phyloP scores from a whole-genome alignment of 139 green algal species.

The Chlamydomonas eustigma region DNA sequence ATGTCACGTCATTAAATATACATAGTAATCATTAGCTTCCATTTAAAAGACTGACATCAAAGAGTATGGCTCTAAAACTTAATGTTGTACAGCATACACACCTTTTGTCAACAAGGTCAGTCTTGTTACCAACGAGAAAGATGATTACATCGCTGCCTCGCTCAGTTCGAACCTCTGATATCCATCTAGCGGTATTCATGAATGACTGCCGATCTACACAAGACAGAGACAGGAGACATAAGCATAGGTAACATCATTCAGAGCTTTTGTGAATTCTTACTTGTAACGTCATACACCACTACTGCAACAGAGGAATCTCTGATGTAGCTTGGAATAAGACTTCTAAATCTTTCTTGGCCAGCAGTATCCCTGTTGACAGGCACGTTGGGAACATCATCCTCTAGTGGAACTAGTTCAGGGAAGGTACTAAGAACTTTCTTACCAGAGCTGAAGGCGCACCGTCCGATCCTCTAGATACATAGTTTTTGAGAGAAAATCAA shows the following conservation, averaged over 20 bases:
- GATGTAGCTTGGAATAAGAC: slow-evolving; percentile 97
- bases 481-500: slow-evolving; percentile 99
- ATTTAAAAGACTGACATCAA: too few species aligned
- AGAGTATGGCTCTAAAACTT: too few species aligned
- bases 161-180: slow-evolving; percentile 95
- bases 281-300: slow-evolving; percentile 98
- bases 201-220: slow-evolving; percentile 87
- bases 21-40: too few species aligned
- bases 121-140: slow-evolving; percentile 99
- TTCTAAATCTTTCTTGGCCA: slow-evolving; percentile 95
- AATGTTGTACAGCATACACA: slow-evolving; percentile 24
- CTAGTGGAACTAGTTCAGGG: not conserved
- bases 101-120: slow-evolving; percentile 94
- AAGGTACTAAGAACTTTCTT: too few species aligned
- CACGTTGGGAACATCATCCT: not conserved
- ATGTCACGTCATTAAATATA: too few species aligned
- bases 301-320: slow-evolving; percentile 96
- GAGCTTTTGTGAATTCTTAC: slow-evolving; percentile 42
- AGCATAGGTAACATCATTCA: not conserved
- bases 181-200: slow-evolving; percentile 92
- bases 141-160: slow-evolving; percentile 97
- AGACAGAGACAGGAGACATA: not conserved
- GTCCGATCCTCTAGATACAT: slow-evolving; percentile 99
- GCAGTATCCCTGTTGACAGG: slow-evolving; percentile 85
- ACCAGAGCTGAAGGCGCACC: slow-evolving; percentile 97